Evolutionary conservation across 1,284 basidiomycete species (phyloP).

Genomic region (Ustilago shanxiensis): DNA sequence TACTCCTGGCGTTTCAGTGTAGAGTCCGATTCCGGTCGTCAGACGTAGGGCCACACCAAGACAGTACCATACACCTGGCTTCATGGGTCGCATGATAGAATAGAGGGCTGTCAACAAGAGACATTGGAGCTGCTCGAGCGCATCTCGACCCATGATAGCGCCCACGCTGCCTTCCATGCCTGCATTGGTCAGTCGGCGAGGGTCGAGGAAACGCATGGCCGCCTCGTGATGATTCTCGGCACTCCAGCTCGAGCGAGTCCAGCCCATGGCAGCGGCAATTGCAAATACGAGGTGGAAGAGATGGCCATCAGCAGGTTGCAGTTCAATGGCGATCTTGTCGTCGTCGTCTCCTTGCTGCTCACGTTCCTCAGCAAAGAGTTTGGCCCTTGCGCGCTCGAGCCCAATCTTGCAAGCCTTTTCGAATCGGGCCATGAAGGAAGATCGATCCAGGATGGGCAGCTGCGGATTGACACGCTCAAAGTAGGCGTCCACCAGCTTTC

Average conservation of each 20-base stretch:
- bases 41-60: conserved; percentile 50
- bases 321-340: conserved; percentile 43
- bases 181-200: conserved; percentile 16
- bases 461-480: conserved; percentile 54
- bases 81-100: conserved; percentile 55
- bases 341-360: conserved; percentile 19
- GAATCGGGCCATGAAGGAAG: conserved; percentile 45
- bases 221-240: conserved; percentile 56
- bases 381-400: conserved; percentile 34
- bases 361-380: conserved; percentile 20
- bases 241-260: conserved; percentile 46
- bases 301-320: conserved; percentile 51
- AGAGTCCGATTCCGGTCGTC: conserved; percentile 49
- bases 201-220: conserved; percentile 52
- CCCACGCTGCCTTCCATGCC: conserved; percentile 49
- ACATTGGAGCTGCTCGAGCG: conserved; percentile 53
- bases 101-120: conserved; percentile 50
- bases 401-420: conserved; percentile 39
- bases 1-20: conserved; percentile 40
- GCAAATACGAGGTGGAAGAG: conserved; percentile 56
- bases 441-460: conserved; percentile 43
- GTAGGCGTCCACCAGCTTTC: conserved; percentile 53
- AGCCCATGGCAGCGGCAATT: conserved; percentile 53
- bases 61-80: conserved; percentile 53
- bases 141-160: conserved; percentile 51